These are phyloP conservation scores for Helotiales sp. DNA, from an alignment of 2,329 filamentous ascomycete species.

Conservation along the genomic window DNA sequence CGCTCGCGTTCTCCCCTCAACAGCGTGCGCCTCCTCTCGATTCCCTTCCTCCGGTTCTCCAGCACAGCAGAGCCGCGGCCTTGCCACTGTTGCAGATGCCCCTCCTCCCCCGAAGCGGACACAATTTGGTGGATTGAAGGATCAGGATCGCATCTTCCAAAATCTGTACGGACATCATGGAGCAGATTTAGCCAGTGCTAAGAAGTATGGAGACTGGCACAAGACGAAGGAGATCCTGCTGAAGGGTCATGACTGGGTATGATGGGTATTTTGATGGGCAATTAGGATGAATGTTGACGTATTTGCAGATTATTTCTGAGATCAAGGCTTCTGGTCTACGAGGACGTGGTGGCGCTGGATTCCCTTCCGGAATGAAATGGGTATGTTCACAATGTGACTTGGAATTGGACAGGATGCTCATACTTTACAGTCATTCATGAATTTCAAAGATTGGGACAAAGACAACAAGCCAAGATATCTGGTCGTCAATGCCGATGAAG, in stretches of 20 bases:
- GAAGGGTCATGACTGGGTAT: slow-evolving; percentile 94
- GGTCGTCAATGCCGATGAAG: slow-evolving; percentile 98
- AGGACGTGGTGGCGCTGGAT: slow-evolving; percentile 95
- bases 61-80: slow-evolving; percentile 65
- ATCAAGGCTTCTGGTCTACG: slow-evolving; percentile 95
- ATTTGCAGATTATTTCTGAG: slow-evolving; percentile 82
- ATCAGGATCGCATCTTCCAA: slow-evolving; percentile 99
- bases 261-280: slow-evolving; percentile 24
- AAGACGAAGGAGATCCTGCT: slow-evolving; percentile 98
- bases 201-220: slow-evolving; percentile 99
- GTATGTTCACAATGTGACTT: slow-evolving; percentile 57
- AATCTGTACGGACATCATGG: slow-evolving; percentile 96
- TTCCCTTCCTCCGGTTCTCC: slow-evolving; percentile 47
- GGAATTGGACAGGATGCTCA: slow-evolving; percentile 23
- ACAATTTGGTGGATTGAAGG: slow-evolving; percentile 84
- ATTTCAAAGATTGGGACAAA: slow-evolving; percentile 99
- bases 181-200: slow-evolving; percentile 87
- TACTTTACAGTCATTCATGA: slow-evolving; percentile 87
- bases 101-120: slow-evolving; percentile 67
- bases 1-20: slow-evolving; percentile 39
- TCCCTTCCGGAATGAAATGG: slow-evolving; percentile 99
- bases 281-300: slow-evolving; percentile 29
- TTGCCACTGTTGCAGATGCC: slow-evolving; percentile 81
- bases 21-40: slow-evolving; percentile 36
- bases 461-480: slow-evolving; percentile 94